These are phyloP conservation scores for Backusella circina DNA, from an alignment of 192 early-diverging fungal species.

Conservation along the genomic window DNA sequence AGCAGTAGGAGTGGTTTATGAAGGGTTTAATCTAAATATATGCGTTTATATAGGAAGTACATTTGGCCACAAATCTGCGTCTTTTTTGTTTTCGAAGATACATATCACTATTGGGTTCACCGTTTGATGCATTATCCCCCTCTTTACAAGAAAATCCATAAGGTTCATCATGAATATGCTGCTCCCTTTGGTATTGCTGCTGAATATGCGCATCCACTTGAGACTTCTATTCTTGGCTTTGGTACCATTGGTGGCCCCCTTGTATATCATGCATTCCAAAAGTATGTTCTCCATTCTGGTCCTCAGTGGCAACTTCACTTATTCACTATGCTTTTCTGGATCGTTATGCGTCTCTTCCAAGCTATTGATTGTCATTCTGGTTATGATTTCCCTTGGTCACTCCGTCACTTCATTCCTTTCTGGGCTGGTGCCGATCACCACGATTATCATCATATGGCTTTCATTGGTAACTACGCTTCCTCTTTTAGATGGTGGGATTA, in stretches of 20 bases:
- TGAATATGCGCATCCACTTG: slow-evolving; percentile 88
- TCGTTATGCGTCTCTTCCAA: slow-evolving; percentile 75
- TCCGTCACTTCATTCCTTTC: slow-evolving; percentile 80
- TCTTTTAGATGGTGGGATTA: slow-evolving; percentile 92
- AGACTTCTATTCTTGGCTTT: slow-evolving; percentile 80
- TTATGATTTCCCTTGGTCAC: slow-evolving; percentile 94
- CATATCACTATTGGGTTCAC: slow-evolving; percentile 92
- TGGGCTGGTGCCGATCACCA: slow-evolving; percentile 94
- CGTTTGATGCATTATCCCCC: slow-evolving; percentile 83
- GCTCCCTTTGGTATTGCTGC: slow-evolving; percentile 84
- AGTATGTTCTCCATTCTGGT: background rate
- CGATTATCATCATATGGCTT: slow-evolving; percentile 88
- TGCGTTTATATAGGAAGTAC: slow-evolving; percentile 10
- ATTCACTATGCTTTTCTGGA: slow-evolving; percentile 84
- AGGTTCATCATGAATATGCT: slow-evolving; percentile 90
- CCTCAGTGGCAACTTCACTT: slow-evolving; percentile 72
- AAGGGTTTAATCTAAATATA: background rate
- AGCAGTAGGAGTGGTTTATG: background rate
- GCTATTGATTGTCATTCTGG: slow-evolving; percentile 90
- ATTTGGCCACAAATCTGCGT: slow-evolving; percentile 59
- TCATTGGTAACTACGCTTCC: slow-evolving; percentile 77
- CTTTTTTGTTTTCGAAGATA: slow-evolving; percentile 86
- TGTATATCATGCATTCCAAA: slow-evolving; percentile 28
- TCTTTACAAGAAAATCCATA: slow-evolving; percentile 91
- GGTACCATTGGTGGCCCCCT: slow-evolving; percentile 83